Base-by-base conservation (phyloP, 352 stramenopile species). In the Pythium monospermum region DNA sequence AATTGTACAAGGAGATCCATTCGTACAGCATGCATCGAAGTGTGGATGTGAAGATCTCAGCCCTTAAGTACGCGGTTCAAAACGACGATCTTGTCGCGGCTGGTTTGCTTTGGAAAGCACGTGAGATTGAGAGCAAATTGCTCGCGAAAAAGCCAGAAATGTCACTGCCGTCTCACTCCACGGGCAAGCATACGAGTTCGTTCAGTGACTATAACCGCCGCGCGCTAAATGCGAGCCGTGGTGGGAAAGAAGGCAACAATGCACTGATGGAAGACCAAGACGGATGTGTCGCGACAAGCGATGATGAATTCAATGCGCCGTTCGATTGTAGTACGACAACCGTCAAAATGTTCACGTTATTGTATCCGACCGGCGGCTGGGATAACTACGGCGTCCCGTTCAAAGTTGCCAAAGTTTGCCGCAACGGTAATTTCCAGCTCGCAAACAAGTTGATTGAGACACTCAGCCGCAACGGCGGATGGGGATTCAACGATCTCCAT, bases 181-280 rank as follows among this genome's bases (percentile, higher is more conserved):
- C 81, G 0, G 81, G 81, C 1, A 75, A 78, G 41, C 81, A 91
- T 50, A 91, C 81, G 26, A 91, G 81, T 49, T 50, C 68, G 16
- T 91, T 66, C 57, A 91, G 81, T 50, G 81, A 91, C 43, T 91
- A 91, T 61, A 89, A 91, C 53, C 76, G 81, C 0, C 71, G 81
- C 15, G 77, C 80, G 19, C 83, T 91, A 51, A 91, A 91, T 42
- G 81, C 81, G 13, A 91, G 81, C 69, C 81, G 81, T 5, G 77
- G 77, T 6, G 81, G 81, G 2, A 84, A 82, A 40, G 81, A 91
- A 61, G 81, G 81, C 33, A 87, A 89, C 45, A 89, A 89, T 13
- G 81, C 81, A 6, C 53, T 91, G 1, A 58, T 88, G 15, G 67
- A 59, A 21, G 80, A 91, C 38, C n/a, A 32, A 1, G 52, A 44